These are phyloP conservation scores for Adansonia gregorii DNA, from an alignment of 441 rosid genomes.

Conservation along the genomic window DNA sequence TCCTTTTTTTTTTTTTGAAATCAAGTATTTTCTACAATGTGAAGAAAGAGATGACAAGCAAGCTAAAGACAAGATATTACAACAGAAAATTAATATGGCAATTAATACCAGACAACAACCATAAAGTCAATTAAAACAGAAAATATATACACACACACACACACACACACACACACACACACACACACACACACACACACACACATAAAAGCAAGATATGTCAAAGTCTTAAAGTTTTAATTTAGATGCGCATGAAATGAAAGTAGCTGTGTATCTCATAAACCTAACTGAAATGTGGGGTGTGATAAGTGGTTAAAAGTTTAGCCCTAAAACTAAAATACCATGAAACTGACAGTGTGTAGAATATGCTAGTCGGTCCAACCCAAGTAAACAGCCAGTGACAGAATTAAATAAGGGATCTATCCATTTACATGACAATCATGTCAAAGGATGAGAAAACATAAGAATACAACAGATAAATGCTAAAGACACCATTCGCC, in stretches of 20 bases:
- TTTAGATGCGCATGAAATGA: background rate
- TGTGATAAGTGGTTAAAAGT: background rate
- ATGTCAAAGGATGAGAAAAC: slow-evolving; percentile 1
- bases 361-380: background rate
- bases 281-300: background rate
- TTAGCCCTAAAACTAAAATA: background rate
- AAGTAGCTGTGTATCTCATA: background rate
- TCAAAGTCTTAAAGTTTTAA: background rate
- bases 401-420: background rate
- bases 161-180: no score
- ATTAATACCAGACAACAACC: background rate
- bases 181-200: no score
- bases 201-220: background rate
- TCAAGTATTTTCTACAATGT: background rate
- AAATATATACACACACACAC: background rate
- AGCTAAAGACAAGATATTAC: background rate
- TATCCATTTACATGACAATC: background rate
- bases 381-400: background rate
- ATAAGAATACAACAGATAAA: background rate
- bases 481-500: background rate
- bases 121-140: background rate
- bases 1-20: background rate
- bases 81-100: background rate
- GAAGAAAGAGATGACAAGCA: slow-evolving; percentile 4
- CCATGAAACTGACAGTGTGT: background rate